Conservation (phyloP, 805 yeast species). For the Metschnikowia amazonensis region DNA sequence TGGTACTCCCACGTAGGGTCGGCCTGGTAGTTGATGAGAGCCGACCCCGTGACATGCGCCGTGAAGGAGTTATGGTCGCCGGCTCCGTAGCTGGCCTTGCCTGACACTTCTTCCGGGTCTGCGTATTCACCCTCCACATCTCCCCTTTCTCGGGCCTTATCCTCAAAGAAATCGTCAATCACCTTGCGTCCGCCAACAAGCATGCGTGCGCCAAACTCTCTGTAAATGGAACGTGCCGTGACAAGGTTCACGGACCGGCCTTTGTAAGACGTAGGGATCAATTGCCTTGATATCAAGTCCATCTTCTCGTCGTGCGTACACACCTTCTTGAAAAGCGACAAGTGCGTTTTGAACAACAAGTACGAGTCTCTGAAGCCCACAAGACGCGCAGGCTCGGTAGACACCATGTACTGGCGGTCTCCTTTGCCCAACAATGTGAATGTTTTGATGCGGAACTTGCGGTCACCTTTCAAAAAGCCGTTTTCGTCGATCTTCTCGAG, state of each 20-base stretch:
- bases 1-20: constrained; percentile 83
- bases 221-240: constrained; percentile 81
- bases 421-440: constrained; percentile 67
- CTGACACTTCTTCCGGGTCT: constrained; percentile 42
- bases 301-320: constrained; percentile 74
- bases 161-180: constrained; percentile 86
- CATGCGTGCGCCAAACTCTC: constrained; percentile 88
- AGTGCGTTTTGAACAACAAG: constrained; percentile 81
- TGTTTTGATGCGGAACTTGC: constrained; percentile 68
- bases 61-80: constrained; percentile 19
- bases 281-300: constrained; percentile 74
- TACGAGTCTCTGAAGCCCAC: constrained; percentile 94
- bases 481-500: constrained; percentile 62
- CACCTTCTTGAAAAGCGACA: constrained; percentile 66
- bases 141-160: constrained; percentile 53
- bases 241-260: constrained; percentile 87
- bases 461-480: constrained; percentile 68
- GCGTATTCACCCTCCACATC: constrained; percentile 69
- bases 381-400: constrained; percentile 94
- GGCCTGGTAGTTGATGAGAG: constrained; percentile 40
- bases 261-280: constrained; percentile 85
- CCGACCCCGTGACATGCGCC: constrained; percentile 40
- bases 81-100: constrained; percentile 13
- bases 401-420: constrained; percentile 74
- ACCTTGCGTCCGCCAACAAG: constrained; percentile 76